Percentiles rank a stretch among this genome's conserved stretches.
Conservation (phyloP, 192 early-diverging fungal species). For the Coemansia sp. region DNA sequence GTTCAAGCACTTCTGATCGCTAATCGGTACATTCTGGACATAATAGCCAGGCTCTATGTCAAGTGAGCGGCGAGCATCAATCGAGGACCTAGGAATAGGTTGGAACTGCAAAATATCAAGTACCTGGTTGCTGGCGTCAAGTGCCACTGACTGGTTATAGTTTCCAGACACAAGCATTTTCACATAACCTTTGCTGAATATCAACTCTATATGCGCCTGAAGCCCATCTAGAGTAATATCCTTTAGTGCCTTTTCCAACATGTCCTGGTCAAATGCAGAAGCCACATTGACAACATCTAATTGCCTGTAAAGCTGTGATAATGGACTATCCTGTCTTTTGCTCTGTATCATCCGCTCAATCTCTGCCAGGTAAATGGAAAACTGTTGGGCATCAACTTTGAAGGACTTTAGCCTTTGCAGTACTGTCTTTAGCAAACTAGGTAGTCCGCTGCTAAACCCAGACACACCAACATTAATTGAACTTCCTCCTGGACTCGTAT, state of each 20-base stretch:
- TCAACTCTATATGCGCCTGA: slow-evolving; percentile 66
- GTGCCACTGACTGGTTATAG: slow-evolving; percentile 61
- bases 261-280: slow-evolving; percentile 59
- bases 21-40: slow-evolving; percentile 10
- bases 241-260: slow-evolving; percentile 62
- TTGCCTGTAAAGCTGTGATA: too few species aligned
- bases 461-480: slow-evolving; percentile 61
- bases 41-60: slow-evolving; percentile 30
- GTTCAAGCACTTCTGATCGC: slow-evolving; percentile 40
- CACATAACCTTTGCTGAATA: slow-evolving; percentile 47
- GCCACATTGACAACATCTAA: too few species aligned
- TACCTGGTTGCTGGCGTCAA: slow-evolving; percentile 46
- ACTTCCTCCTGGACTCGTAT: slow-evolving; percentile 61
- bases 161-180: too few species aligned
- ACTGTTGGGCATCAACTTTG: slow-evolving; percentile 62
- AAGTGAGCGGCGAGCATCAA: not conserved
- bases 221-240: slow-evolving; percentile 72
- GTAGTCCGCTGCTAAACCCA: slow-evolving; percentile 86
- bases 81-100: slow-evolving; percentile 41
- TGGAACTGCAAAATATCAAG: slow-evolving; percentile 51
- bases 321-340: not conserved
- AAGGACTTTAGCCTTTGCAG: slow-evolving; percentile 62
- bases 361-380: slow-evolving; percentile 46
- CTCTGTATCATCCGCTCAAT: not conserved
- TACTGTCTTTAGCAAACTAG: slow-evolving; percentile 65